phyloP scores from a whole-genome alignment of 2,329 filamentous ascomycete species.

The Diaporthe vaccinii region DNA sequence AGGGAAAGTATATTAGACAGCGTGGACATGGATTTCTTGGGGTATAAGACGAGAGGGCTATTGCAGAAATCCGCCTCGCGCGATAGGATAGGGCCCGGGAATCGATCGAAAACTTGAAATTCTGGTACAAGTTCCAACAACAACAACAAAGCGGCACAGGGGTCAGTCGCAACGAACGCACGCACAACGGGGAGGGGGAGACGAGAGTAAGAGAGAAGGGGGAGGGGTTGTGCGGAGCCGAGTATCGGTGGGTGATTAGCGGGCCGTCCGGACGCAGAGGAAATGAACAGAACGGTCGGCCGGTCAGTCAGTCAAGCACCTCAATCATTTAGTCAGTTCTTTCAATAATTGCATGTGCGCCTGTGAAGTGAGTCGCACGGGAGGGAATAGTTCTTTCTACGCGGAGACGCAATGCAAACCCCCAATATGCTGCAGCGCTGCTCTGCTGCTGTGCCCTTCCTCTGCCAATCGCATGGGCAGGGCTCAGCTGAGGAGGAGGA shows the following conservation, averaged over 20 bases:
- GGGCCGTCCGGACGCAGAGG: conserved; percentile 15
- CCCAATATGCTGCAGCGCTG: background rate
- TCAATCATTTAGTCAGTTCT: background rate
- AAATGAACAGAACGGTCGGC: background rate
- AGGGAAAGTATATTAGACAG: background rate
- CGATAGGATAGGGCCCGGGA: conserved; percentile 25
- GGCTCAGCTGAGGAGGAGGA: conserved; percentile 15
- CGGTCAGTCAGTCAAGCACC: background rate
- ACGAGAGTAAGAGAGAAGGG: background rate
- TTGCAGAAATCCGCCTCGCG: conserved; percentile 22
- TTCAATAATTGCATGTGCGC: background rate
- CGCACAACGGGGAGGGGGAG: background rate
- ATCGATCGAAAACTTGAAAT: conserved; percentile 20
- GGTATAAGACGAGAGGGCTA: conserved; percentile 23
- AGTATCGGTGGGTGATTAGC: background rate
- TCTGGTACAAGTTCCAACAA: conserved; percentile 16
- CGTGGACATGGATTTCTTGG: background rate
- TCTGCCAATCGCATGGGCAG: background rate
- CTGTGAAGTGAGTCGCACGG: background rate
- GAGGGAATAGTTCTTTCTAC: background rate
- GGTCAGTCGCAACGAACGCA: background rate
- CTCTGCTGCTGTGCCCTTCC: background rate
- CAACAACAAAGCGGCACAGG: conserved; percentile 22
- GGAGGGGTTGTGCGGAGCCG: background rate
- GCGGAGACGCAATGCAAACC: background rate